Base-by-base conservation (phyloP, 108 stramenopile species). In the Mediolabrus comicus region DNA sequence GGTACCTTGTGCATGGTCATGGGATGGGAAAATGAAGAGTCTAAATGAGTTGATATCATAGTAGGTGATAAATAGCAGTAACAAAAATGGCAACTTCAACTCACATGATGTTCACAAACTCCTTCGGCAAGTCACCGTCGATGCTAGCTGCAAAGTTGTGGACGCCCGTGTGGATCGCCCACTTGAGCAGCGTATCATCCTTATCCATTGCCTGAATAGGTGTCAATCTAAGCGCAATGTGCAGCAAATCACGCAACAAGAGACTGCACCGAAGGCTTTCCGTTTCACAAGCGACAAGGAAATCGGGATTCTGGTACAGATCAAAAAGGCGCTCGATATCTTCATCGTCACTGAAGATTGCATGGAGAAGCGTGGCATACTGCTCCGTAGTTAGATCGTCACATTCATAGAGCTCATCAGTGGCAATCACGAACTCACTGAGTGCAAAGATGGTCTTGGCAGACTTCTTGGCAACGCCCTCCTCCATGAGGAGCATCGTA, bases 81-180 rank as follows among this genome's bases (percentile, higher is more conserved):
- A 33, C 33, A 33, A 33, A 33, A 33, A 33, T 33, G 3, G 7
- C 33, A 33, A n/a, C n/a, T 33, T 33, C 3, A 24, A 57, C 56
- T 30, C 3, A 57, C 43, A 77, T 69, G 22, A 77, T 77, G 33
- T 69, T 77, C 26, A 54, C 28, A 34, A 77, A 77, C 30, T 77
- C 75, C 17, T 65, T 38, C 8, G 75, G 62, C 13, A 77, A 13
- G 35, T 67, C 33, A 36, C 33, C 31, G 0, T 17, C 19, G 26
- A 67, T 29, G 34, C 26, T 51, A 10, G 75, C 62, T 14, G 17
- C 33, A 36, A 77, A 77, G 56, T 77, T 77, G 59, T 77, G 75
- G 16, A 77, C 33, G 13, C 68, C 75, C n/a, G 68, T 77, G 33
- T 77, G 62, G 41, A 77, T 69, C 0, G 75, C 75, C 68, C 67